Conservation (phyloP, 2,329 filamentous ascomycete species). For the Emergomyces pasteurianus region DNA sequence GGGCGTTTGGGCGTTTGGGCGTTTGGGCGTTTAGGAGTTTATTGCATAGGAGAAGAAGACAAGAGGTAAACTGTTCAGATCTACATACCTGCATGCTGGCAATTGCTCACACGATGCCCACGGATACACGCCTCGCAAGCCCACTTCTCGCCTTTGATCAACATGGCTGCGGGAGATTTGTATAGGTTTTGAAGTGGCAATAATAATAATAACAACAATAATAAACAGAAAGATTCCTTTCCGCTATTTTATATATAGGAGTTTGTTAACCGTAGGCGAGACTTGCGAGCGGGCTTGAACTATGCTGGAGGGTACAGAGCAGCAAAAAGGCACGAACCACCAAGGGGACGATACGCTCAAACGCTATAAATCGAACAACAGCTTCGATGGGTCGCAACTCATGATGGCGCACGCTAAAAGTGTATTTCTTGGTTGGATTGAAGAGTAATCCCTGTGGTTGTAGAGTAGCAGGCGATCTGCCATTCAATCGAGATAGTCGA, state of each 20-base stretch:
- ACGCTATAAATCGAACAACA: neutral
- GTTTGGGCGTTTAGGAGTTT: conserved; percentile 4
- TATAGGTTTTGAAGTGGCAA: neutral
- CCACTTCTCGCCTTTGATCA: conserved; percentile 16
- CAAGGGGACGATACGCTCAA: neutral
- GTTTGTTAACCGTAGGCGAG: neutral
- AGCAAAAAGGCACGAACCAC: neutral
- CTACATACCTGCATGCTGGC: conserved; percentile 83
- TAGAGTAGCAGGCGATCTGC: neutral
- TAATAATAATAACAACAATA: neutral
- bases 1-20: no score
- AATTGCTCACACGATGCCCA: conserved; percentile 97
- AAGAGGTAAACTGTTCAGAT: conserved; percentile 6
- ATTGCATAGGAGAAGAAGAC: conserved; percentile 7
- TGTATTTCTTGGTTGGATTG: neutral
- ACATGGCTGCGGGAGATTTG: conserved; percentile 6
- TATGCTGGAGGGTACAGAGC: neutral
- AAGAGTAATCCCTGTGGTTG: neutral
- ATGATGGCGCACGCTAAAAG: neutral
- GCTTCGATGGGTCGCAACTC: neutral
- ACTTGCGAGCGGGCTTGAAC: neutral
- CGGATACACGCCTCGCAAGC: conserved; percentile 75
- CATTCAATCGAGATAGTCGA: neutral
- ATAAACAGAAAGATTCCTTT: neutral
- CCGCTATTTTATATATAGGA: neutral